A percentile compares a stretch with the other conserved stretches of the same genome.
These are phyloP conservation scores for Rauvolfia tetraphylla DNA, from an alignment of 257 asterid genomes.

Conservation along the genomic window DNA sequence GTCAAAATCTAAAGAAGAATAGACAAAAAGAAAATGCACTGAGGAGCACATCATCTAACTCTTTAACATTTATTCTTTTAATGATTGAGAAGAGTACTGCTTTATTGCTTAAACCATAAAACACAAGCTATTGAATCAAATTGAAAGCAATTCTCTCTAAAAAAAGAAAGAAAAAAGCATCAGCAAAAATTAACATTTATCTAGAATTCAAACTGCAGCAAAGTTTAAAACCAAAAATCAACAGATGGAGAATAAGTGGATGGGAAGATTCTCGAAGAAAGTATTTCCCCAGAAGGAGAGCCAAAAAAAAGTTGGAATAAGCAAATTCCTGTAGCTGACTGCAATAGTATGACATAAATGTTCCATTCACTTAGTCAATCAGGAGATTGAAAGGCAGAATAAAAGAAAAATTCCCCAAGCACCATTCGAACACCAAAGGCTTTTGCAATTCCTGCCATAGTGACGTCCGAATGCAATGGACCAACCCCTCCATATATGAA, in stretches of 20 bases:
- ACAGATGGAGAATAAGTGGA: neutral
- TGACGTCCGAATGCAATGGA: constrained; percentile 82
- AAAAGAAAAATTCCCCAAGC: constrained; percentile 13
- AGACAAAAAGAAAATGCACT: neutral
- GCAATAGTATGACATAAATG: neutral
- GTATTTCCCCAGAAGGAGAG: neutral
- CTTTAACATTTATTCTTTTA: neutral
- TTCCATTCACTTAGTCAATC: constrained; percentile 2
- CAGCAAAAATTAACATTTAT: neutral
- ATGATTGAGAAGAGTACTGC: neutral
- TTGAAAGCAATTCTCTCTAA: neutral
- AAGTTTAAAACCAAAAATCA: neutral
- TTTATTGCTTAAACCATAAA: neutral
- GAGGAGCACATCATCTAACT: neutral
- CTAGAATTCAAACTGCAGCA: neutral
- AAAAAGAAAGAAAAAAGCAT: neutral
- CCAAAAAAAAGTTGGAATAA: neutral
- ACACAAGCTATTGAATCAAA: neutral
- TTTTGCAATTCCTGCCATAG: constrained; percentile 91
- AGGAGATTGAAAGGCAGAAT: constrained; percentile 4
- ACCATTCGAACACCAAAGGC: constrained; percentile 95
- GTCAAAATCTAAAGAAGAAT: neutral
- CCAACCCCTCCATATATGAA: constrained; percentile 90
- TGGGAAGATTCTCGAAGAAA: neutral
- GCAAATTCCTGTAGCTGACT: neutral